phyloP scores from a whole-genome alignment of 306 rosid species.

The Sicyos edulis region DNA sequence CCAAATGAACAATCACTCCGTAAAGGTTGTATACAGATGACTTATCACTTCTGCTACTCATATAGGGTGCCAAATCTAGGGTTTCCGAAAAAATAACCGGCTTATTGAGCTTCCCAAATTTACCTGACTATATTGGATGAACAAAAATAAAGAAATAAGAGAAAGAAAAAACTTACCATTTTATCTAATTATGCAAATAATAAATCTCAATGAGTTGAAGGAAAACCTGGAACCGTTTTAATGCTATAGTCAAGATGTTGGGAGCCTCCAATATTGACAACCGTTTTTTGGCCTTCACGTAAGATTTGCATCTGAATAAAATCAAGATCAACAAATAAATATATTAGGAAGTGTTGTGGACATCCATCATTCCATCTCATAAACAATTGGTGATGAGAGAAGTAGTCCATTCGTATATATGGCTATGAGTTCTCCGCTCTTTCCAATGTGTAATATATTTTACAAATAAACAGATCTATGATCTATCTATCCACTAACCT shows the following conservation, averaged over 20 bases:
- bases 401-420: too few relatives aligned
- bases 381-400: too few relatives aligned
- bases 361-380: too few relatives aligned
- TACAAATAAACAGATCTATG: too few relatives aligned
- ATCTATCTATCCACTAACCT: conserved; percentile 50
- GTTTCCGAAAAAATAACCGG: conserved; percentile 75
- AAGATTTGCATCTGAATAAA: conserved; percentile 79
- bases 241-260: conserved; percentile 87
- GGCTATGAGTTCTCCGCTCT: too few relatives aligned
- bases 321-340: conserved; percentile 7
- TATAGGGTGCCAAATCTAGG: conserved; percentile 78
- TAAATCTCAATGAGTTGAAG: not conserved
- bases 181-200: not conserved
- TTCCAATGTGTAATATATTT: too few relatives aligned
- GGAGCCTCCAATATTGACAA: conserved; percentile 85
- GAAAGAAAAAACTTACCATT: not conserved
- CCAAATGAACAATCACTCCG: conserved; percentile 91
- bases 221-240: conserved; percentile 89
- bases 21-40: conserved; percentile 76
- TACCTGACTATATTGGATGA: conserved; percentile 62
- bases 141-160: not conserved
- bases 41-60: conserved; percentile 82
- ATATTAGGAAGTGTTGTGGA: too few relatives aligned
- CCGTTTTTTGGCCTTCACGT: conserved; percentile 93
- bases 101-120: conserved; percentile 96